A percentile compares a stretch with the other conserved stretches of the same genome.
Evolutionary conservation across 1,139 yeast species (phyloP).

Genomic region (Geotrichum bryndzae): DNA sequence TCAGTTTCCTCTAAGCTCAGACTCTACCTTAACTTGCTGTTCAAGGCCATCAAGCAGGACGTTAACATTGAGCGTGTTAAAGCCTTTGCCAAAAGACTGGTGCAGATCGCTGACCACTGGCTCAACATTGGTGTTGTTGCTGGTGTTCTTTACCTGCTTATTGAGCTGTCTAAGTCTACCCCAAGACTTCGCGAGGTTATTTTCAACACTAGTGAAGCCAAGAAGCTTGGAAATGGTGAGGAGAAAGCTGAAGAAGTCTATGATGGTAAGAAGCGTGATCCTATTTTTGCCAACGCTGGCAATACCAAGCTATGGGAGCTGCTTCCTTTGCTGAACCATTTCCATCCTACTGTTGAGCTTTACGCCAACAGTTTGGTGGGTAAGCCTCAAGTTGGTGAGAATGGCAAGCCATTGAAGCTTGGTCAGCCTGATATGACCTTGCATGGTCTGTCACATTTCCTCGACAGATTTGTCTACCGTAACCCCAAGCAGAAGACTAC

Average conservation of each 20-base stretch:
- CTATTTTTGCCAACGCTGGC: constrained; percentile 76
- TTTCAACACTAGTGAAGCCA: constrained; percentile 15
- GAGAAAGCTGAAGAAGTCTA: constrained; percentile 42
- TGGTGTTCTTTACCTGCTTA: constrained; percentile 78
- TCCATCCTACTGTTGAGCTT: constrained; percentile 84
- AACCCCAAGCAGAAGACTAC: constrained; percentile 78
- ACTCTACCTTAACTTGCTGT: constrained; percentile 76
- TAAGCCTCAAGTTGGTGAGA: constrained; percentile 35
- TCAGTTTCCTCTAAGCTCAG: constrained; percentile 73
- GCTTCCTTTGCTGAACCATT: constrained; percentile 65
- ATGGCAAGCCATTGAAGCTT: constrained; percentile 40
- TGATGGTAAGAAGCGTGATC: constrained; percentile 89
- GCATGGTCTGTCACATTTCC: constrained; percentile 80
- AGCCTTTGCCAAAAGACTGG: constrained; percentile 86
- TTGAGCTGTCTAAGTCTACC: constrained; percentile 53
- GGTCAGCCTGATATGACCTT: constrained; percentile 83
- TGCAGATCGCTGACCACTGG: constrained; percentile 84
- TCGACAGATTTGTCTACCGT: constrained; percentile 92
- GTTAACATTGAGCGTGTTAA: constrained; percentile 57
- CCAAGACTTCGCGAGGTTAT: constrained; percentile 50
- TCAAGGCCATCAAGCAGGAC: constrained; percentile 77
- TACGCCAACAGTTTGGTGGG: constrained; percentile 50
- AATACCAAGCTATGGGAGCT: constrained; percentile 84
- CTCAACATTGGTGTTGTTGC: constrained; percentile 79
- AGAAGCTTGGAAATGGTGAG: constrained; percentile 30